Evolutionary conservation across 1,284 basidiomycete genomes (phyloP).

Genomic region (Mycena sp.): DNA sequence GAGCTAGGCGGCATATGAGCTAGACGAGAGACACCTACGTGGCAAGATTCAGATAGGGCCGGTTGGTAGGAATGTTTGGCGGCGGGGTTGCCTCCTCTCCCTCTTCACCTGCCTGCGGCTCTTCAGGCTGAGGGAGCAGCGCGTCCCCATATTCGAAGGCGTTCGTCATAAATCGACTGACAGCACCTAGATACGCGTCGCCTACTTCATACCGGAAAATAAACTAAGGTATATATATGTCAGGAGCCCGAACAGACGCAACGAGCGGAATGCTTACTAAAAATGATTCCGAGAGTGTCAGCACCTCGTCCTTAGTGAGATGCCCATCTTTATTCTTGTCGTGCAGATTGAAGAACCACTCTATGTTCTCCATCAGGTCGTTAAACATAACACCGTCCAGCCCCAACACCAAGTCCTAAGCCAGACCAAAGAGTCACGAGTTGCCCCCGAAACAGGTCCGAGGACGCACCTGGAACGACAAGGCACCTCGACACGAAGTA

Average conservation of each 20-base stretch:
- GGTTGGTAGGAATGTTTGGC: constrained; percentile 70
- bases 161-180: constrained; percentile 96
- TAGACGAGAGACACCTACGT: constrained; percentile 60
- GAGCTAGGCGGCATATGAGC: constrained; percentile 13
- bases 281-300: constrained; percentile 94
- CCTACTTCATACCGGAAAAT: constrained; percentile 98
- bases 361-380: constrained; percentile 97
- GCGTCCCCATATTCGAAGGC: constrained; percentile 97
- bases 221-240: constrained; percentile 62
- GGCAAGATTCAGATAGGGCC: constrained; percentile 88
- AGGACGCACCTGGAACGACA: constrained; percentile 81
- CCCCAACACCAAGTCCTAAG: constrained; percentile 89
- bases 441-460: constrained; percentile 12
- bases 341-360: constrained; percentile 98
- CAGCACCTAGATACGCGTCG: constrained; percentile 95
- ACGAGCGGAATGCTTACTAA: constrained; percentile 63
- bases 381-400: constrained; percentile 94
- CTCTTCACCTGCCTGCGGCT: constrained; percentile 46
- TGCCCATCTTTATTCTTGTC: constrained; percentile 97
- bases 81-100: constrained; percentile 50
- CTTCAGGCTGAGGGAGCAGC: constrained; percentile 64
- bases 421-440: background rate
- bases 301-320: constrained; percentile 95
- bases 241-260: background rate
- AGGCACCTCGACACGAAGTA: constrained; percentile 76